Conservation (phyloP, 176 grass and related monocot genomes). For the Oryza officinalis region DNA sequence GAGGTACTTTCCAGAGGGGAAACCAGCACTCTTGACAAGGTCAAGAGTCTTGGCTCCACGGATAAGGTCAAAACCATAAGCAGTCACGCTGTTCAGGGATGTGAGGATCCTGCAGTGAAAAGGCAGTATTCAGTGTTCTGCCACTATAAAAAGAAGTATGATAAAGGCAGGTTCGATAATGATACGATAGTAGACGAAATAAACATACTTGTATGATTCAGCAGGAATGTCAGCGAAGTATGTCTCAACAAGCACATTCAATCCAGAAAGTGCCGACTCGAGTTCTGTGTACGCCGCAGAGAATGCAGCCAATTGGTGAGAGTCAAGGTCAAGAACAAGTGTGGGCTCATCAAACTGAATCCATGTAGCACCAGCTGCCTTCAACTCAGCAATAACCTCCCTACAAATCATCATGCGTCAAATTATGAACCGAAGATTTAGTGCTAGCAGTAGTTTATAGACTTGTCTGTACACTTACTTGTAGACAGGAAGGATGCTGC, state of each 20-base stretch:
- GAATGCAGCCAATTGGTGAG: constrained; percentile 72
- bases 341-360: constrained; percentile 97
- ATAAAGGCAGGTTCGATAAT: background rate
- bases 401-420: constrained; percentile 36
- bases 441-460: background rate
- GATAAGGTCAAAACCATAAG: constrained; percentile 86
- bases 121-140: background rate
- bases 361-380: constrained; percentile 87
- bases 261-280: constrained; percentile 60
- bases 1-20: constrained; percentile 86
- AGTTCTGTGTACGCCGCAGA: constrained; percentile 75
- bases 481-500: constrained; percentile 77
- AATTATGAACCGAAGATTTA: constrained; percentile 36
- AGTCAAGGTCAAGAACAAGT: constrained; percentile 79
- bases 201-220: constrained; percentile 78
- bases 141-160: background rate
- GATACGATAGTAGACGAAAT: background rate
- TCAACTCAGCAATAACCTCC: constrained; percentile 86
- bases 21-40: constrained; percentile 69
- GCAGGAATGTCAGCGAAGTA: constrained; percentile 89
- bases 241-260: constrained; percentile 86
- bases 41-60: constrained; percentile 85
- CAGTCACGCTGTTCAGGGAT: constrained; percentile 68
- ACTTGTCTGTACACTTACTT: constrained; percentile 62
- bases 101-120: constrained; percentile 68